A percentile compares a stretch with the other conserved stretches of the same genome.
phyloP scores from a whole-genome alignment of 2,329 filamentous ascomycete species.

The Claviceps digitariae region DNA sequence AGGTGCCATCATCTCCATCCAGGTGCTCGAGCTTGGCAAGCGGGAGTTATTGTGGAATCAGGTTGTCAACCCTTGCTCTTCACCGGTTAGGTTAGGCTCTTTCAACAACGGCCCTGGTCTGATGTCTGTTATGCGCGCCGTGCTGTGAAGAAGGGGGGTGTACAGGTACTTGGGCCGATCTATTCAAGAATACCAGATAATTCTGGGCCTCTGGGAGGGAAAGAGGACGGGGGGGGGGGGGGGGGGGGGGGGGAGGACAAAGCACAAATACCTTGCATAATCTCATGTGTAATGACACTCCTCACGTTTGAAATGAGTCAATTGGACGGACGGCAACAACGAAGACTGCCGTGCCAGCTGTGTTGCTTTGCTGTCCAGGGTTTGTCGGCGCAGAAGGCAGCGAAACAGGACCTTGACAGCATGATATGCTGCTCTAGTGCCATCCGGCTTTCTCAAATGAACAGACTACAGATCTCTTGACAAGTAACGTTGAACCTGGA shows the following conservation, averaged over 20 bases:
- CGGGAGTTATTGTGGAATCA: background rate
- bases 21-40: background rate
- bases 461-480: background rate
- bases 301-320: background rate
- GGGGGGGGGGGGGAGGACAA: background rate
- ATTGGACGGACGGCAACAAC: background rate
- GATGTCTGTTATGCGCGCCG: background rate
- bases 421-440: background rate
- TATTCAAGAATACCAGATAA: background rate
- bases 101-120: background rate
- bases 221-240: background rate
- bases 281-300: background rate
- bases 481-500: background rate
- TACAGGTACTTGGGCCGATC: background rate
- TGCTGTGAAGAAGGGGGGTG: background rate
- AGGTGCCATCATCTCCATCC: background rate
- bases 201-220: background rate
- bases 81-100: too few relatives aligned
- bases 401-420: background rate
- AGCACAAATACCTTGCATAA: background rate
- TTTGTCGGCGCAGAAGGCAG: background rate
- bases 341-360: background rate
- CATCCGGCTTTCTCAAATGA: background rate
- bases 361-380: background rate
- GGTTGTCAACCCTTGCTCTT: background rate